Conservation (phyloP, 371 early-diverging fungal species). For the Haplosporangium sp. region DNA sequence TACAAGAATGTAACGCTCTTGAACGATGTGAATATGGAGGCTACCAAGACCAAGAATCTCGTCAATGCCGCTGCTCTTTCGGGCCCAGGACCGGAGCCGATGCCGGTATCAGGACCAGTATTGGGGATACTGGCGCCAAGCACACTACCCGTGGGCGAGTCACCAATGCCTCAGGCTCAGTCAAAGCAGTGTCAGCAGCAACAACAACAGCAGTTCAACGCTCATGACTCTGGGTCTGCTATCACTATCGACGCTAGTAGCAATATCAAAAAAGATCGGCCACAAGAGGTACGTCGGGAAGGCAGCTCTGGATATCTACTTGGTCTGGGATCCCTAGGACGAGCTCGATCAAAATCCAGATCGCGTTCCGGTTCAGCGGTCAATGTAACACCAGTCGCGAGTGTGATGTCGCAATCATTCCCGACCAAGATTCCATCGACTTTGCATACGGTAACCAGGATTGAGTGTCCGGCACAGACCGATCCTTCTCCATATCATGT, state of each 20-base stretch:
- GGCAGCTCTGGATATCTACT: conserved; percentile 40
- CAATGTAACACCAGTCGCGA: neutral
- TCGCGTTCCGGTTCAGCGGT: conserved; percentile 36
- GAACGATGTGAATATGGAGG: conserved; percentile 56
- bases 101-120: neutral
- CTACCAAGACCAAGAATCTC: conserved; percentile 30
- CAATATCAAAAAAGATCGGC: conserved; percentile 13
- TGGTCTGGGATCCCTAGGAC: conserved; percentile 32
- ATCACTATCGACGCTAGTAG: neutral
- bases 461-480: too few species aligned
- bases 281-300: conserved; percentile 30
- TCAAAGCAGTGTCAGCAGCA: conserved; percentile 1
- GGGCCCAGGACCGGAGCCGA: too few species aligned
- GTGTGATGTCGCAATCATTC: neutral
- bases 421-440: neutral
- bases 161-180: neutral
- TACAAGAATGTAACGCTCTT: conserved; percentile 65
- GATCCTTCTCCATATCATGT: neutral
- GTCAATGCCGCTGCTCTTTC: conserved; percentile 6
- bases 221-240: neutral
- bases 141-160: conserved; percentile 4
- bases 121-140: neutral
- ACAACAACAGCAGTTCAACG: neutral
- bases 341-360: conserved; percentile 33
- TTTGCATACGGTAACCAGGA: too few species aligned